Conservation (phyloP, 2,329 filamentous ascomycete genomes). For the Xylaria sp. region DNA sequence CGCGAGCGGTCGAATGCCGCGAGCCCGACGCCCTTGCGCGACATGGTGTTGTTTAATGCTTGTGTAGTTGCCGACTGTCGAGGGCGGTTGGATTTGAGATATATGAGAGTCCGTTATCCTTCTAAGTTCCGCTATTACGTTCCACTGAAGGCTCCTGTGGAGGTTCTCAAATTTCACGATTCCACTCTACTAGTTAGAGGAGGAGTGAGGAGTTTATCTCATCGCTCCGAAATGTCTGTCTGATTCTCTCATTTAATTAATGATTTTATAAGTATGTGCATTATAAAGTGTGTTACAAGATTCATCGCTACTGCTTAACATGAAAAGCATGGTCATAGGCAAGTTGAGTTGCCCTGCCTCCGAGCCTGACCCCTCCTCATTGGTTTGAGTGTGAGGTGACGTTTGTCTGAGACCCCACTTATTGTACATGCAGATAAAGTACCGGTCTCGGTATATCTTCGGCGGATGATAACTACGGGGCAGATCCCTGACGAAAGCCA, state of each 20-base stretch:
- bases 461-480: conserved; percentile 70
- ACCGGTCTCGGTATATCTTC: conserved; percentile 23
- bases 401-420: no score
- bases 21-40: conserved; percentile 86
- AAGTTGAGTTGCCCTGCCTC: neutral
- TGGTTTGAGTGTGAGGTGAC: neutral
- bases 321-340: neutral
- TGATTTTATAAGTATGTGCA: neutral
- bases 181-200: neutral
- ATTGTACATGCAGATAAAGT: no score
- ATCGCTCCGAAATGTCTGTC: neutral
- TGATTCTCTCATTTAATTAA: neutral
- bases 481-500: neutral
- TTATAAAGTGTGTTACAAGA: neutral
- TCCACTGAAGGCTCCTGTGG: neutral
- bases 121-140: neutral
- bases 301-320: neutral
- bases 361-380: no score
- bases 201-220: neutral
- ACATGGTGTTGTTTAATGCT: conserved; percentile 56
- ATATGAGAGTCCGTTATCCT: neutral
- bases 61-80: neutral
- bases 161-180: neutral
- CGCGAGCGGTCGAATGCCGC: conserved; percentile 88
- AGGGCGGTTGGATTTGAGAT: neutral